A percentile compares a stretch with the other conserved stretches of the same genome.
These are phyloP conservation scores for Excoecaria cochinchinensis DNA, from an alignment of 345 rosid genomes.

Conservation along the genomic window DNA sequence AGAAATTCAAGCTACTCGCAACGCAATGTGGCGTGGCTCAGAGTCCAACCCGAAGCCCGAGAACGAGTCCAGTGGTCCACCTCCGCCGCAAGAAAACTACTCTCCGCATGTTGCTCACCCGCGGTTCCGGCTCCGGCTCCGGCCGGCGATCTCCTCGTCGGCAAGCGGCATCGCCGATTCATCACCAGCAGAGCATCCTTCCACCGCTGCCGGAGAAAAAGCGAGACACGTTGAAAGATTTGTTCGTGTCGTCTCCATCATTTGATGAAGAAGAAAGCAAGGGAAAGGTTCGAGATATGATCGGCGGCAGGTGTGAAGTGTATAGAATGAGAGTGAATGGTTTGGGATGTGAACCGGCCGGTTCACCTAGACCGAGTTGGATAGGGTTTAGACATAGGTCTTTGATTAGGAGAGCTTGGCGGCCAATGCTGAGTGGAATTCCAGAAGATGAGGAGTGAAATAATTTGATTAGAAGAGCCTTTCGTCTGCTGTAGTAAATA, in stretches of 20 bases:
- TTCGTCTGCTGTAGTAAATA: constrained; percentile 7
- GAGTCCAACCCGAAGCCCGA: constrained; percentile 77
- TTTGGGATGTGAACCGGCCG: constrained; percentile 27
- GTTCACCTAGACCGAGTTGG: constrained; percentile 55
- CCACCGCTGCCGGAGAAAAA: constrained; percentile 29
- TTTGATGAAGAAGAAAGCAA: constrained; percentile 27
- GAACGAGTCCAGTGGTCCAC: constrained; percentile 72
- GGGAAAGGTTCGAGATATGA: constrained; percentile 19
- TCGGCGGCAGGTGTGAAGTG: constrained; percentile 21
- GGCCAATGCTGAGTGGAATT: constrained; percentile 66
- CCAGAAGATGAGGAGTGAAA: constrained; percentile 39
- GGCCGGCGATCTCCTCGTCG: constrained; percentile 36
- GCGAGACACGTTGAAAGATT: constrained; percentile 54
- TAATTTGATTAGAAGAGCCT: not conserved
- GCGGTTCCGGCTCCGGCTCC: constrained; percentile 41
- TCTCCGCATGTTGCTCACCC: constrained; percentile 67
- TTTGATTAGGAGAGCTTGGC: constrained; percentile 67
- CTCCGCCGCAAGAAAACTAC: constrained; percentile 69
- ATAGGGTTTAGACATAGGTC: constrained; percentile 59
- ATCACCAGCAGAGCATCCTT: constrained; percentile 10
- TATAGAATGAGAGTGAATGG: constrained; percentile 30
- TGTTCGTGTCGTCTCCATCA: constrained; percentile 55
- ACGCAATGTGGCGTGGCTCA: constrained; percentile 82
- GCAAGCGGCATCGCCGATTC: constrained; percentile 24
- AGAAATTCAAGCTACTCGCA: constrained; percentile 77